Conservation (phyloP, 352 stramenopile genomes). For the Thalassiosira mediterranea region DNA sequence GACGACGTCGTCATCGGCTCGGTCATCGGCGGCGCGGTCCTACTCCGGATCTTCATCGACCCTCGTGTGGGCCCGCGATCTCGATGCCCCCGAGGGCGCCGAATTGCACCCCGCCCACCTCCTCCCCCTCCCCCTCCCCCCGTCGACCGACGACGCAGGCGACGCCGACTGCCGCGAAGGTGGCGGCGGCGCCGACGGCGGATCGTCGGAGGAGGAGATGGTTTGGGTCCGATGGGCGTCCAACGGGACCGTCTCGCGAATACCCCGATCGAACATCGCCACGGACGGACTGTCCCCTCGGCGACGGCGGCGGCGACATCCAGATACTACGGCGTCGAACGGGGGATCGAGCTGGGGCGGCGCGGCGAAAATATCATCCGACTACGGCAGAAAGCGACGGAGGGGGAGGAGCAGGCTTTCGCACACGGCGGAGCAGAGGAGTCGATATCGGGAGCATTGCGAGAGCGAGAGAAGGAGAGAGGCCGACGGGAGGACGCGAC, state of each 20-base stretch:
- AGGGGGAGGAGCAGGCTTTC: slow-evolving; percentile 16
- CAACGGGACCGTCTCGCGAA: slow-evolving; percentile 7
- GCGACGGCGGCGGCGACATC: not conserved
- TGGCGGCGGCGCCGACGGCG: too few relatives aligned
- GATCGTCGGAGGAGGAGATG: not conserved
- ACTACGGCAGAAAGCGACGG: too few relatives aligned
- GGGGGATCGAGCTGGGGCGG: not conserved
- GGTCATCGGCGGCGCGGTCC: too few relatives aligned
- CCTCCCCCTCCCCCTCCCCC: too few relatives aligned
- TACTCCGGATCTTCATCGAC: too few relatives aligned
- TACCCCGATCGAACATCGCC: slow-evolving; percentile 8
- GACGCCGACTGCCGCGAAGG: too few relatives aligned
- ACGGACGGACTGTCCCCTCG: slow-evolving; percentile 2
- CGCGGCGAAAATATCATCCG: not conserved
- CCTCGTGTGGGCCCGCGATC: too few relatives aligned
- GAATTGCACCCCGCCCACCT: too few relatives aligned
- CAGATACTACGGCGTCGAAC: not conserved
- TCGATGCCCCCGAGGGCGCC: too few relatives aligned
- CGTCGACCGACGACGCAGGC: too few relatives aligned
- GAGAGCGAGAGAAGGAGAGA: not conserved
- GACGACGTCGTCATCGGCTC: too few relatives aligned
- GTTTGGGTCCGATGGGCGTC: slow-evolving; percentile 11
- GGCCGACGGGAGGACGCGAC: too few relatives aligned
- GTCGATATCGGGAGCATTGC: slow-evolving; percentile 11
- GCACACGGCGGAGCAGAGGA: slow-evolving; percentile 26